Conservation (phyloP, 2,329 filamentous ascomycete genomes). For the Alternaria conjuncta region DNA sequence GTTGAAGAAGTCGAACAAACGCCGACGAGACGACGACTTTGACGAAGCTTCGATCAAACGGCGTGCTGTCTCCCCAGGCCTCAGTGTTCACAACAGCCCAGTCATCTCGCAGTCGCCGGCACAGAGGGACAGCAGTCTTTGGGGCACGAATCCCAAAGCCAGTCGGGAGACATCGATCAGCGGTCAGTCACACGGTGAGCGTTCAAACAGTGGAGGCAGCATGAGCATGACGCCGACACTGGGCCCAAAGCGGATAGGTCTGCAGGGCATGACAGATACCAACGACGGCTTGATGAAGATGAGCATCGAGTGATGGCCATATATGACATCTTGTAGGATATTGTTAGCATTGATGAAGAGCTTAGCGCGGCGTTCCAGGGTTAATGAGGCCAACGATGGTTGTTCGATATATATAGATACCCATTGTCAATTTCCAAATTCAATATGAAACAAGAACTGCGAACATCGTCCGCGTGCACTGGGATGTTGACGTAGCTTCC, state of each 20-base stretch:
- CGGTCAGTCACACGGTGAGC: constrained; percentile 58
- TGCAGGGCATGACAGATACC: constrained; percentile 96
- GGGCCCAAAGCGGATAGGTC: constrained; percentile 57
- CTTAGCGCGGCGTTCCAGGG: constrained; percentile 37
- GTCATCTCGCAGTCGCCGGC: constrained; percentile 81
- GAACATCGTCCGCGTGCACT: neutral
- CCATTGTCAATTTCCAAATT: neutral
- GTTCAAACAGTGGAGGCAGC: constrained; percentile 57
- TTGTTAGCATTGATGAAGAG: constrained; percentile 1
- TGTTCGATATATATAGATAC: constrained; percentile 19
- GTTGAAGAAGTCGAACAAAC: constrained; percentile 62
- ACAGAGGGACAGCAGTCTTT: constrained; percentile 72
- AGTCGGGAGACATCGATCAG: constrained; percentile 63
- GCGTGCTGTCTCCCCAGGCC: constrained; percentile 86
- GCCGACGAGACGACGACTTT: constrained; percentile 89
- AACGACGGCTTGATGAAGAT: constrained; percentile 95
- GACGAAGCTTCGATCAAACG: constrained; percentile 89
- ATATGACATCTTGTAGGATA: neutral
- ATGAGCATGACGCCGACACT: constrained; percentile 50
- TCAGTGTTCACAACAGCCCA: constrained; percentile 90
- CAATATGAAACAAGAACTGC: neutral
- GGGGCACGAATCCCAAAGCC: constrained; percentile 73
- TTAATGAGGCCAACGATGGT: neutral
- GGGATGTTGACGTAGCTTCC: neutral
- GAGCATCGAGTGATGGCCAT: constrained; percentile 76